Conservation (phyloP, 2,329 filamentous ascomycete genomes). For the Colletotrichum liriopes region DNA sequence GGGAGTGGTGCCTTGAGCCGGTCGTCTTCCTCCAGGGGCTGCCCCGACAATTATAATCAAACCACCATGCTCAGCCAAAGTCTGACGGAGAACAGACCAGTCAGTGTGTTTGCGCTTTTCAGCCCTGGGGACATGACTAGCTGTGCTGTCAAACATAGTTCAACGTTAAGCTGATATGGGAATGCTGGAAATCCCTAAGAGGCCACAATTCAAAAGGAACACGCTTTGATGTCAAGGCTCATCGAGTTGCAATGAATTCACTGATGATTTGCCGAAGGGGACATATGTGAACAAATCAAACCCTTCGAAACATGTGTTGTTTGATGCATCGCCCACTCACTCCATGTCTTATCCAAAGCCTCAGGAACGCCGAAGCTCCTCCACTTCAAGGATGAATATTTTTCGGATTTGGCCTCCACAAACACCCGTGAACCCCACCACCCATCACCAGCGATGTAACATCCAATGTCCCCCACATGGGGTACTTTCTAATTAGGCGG, state of each 20-base stretch:
- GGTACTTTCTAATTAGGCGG: background rate
- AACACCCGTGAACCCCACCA: slow-evolving; percentile 22
- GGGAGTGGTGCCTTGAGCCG: slow-evolving; percentile 65
- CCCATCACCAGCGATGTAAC: slow-evolving; percentile 14
- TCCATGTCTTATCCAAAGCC: background rate
- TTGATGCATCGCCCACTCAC: background rate
- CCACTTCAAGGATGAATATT: slow-evolving; percentile 10
- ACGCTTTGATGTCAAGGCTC: background rate
- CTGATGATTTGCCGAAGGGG: background rate
- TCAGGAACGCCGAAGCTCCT: slow-evolving; percentile 21
- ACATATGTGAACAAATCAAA: background rate
- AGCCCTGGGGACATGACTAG: slow-evolving; percentile 19
- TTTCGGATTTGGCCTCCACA: slow-evolving; percentile 25
- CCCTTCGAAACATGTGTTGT: too few species aligned
- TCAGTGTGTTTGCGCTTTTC: background rate
- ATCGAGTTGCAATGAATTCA: background rate
- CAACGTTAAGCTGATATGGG: background rate
- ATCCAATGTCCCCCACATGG: slow-evolving; percentile 21
- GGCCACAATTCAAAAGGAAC: too few species aligned
- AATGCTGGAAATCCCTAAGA: background rate
- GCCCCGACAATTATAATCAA: slow-evolving; percentile 61
- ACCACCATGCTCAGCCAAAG: background rate
- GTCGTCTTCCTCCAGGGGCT: slow-evolving; percentile 64
- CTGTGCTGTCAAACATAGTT: background rate
- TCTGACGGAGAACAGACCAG: background rate